Percentiles rank a stretch among this genome's conserved stretches.
phyloP scores from a whole-genome alignment of 2,329 filamentous ascomycete species.

The Sclerotinia subarctica region DNA sequence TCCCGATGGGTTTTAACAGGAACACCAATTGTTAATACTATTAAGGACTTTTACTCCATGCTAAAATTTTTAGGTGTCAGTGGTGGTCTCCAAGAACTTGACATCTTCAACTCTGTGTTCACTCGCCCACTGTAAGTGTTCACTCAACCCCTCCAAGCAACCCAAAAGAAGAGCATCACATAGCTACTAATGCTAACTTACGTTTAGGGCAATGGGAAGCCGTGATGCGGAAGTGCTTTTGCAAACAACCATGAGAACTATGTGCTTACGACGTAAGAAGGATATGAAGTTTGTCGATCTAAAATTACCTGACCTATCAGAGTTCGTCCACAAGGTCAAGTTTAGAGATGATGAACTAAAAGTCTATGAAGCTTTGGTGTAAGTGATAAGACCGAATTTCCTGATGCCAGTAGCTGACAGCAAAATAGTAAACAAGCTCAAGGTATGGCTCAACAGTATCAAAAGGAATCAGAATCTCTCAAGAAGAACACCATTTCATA shows the following conservation, averaged over 20 bases:
- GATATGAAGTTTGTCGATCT: constrained; percentile 86
- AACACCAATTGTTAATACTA: constrained; percentile 78
- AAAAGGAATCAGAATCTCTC: constrained; percentile 36
- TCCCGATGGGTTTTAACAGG: constrained; percentile 79
- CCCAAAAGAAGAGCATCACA: neutral
- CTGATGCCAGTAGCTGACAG: constrained; percentile 29
- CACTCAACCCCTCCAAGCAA: neutral
- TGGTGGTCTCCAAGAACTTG: constrained; percentile 69
- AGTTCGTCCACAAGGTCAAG: constrained; percentile 71
- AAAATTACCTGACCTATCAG: constrained; percentile 71
- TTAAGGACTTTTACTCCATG: constrained; percentile 78
- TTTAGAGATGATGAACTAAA: constrained; percentile 71
- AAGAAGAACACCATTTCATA: constrained; percentile 53
- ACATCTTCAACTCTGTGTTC: constrained; percentile 71
- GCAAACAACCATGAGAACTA: constrained; percentile 73
- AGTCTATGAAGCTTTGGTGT: constrained; percentile 73
- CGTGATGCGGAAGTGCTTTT: constrained; percentile 60
- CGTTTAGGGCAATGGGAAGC: constrained; percentile 47
- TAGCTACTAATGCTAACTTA: neutral
- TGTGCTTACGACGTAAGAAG: constrained; percentile 79
- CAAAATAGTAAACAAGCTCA: constrained; percentile 63
- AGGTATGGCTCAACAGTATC: constrained; percentile 62
- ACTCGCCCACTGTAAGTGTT: constrained; percentile 57
- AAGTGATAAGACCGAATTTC: constrained; percentile 37
- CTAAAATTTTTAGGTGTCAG: constrained; percentile 73